phyloP scores from a whole-genome alignment of 192 early-diverging fungal genomes.

The Coemansia sp. region DNA sequence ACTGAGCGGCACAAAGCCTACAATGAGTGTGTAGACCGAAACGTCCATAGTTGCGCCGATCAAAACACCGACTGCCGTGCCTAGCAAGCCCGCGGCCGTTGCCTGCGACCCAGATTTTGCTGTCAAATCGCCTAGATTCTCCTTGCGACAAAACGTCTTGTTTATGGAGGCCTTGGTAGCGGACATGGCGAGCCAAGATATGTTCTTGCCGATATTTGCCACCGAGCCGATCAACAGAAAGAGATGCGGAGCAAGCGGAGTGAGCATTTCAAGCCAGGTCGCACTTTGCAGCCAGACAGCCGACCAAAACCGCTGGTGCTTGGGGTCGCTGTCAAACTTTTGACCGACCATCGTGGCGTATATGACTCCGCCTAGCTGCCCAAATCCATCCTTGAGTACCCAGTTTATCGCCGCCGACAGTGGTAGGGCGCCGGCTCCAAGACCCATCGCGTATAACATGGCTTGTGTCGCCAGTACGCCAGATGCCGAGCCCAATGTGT shows the following conservation, averaged over 20 bases:
- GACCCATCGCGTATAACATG: constrained; percentile 80
- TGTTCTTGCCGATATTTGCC: constrained; percentile 86
- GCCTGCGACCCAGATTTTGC: constrained; percentile 80
- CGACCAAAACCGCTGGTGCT: constrained; percentile 77
- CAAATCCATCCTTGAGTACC: constrained; percentile 90
- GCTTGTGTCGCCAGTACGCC: constrained; percentile 82
- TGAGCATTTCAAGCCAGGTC: constrained; percentile 73
- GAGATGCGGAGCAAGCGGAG: constrained; percentile 73
- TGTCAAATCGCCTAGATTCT: constrained; percentile 85
- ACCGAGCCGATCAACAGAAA: constrained; percentile 73
- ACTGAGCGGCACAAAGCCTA: constrained; percentile 70
- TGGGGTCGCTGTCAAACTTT: constrained; percentile 80
- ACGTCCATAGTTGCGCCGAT: constrained; percentile 39
- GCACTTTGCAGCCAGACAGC: constrained; percentile 70
- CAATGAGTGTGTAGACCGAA: constrained; percentile 39
- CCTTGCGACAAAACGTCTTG: constrained; percentile 65
- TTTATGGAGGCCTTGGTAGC: constrained; percentile 84
- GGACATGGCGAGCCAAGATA: constrained; percentile 79
- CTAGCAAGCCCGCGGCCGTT: constrained; percentile 79
- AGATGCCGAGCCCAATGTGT: constrained; percentile 74
- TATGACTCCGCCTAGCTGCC: constrained; percentile 79
- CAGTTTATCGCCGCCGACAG: constrained; percentile 85
- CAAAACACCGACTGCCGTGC: constrained; percentile 59
- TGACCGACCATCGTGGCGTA: constrained; percentile 75
- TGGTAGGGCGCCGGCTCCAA: constrained; percentile 72